Conservation (phyloP, 73 alveolate genomes). For the Blepharisma stoltei region DNA sequence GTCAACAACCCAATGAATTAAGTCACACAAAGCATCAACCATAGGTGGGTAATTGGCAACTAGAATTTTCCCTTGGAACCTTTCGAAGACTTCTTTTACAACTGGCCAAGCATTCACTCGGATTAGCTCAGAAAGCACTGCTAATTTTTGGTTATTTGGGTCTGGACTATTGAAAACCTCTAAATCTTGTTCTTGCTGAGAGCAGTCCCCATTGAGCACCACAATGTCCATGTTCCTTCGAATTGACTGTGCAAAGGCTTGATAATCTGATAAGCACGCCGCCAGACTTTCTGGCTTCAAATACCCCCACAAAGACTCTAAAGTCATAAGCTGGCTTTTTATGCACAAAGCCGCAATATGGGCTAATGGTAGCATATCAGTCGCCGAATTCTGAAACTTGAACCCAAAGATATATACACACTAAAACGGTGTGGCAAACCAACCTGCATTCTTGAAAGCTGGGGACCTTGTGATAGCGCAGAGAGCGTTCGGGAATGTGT, state of each 20-base stretch:
- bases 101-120: neutral
- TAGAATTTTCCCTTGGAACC: constrained; percentile 4
- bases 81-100: neutral
- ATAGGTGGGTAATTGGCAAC: neutral
- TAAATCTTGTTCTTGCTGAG: neutral
- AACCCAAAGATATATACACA: too few species aligned
- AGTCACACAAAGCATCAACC: constrained; percentile 3
- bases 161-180: neutral
- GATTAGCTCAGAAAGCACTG: neutral
- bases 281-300: constrained; percentile 10
- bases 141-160: neutral
- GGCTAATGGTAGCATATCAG: neutral
- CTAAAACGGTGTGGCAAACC: too few species aligned
- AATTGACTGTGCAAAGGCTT: neutral
- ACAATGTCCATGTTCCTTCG: neutral
- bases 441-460: too few species aligned
- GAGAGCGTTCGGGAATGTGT: too few species aligned
- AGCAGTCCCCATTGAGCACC: neutral
- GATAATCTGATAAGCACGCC: neutral
- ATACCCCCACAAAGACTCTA: neutral
- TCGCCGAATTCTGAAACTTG: constrained; percentile 28
- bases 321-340: neutral
- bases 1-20: constrained; percentile 10
- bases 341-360: neutral
- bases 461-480: too few species aligned